Evolutionary conservation across 371 early-diverging fungal species (phyloP).

Genomic region (Gilbertella persicaria): DNA sequence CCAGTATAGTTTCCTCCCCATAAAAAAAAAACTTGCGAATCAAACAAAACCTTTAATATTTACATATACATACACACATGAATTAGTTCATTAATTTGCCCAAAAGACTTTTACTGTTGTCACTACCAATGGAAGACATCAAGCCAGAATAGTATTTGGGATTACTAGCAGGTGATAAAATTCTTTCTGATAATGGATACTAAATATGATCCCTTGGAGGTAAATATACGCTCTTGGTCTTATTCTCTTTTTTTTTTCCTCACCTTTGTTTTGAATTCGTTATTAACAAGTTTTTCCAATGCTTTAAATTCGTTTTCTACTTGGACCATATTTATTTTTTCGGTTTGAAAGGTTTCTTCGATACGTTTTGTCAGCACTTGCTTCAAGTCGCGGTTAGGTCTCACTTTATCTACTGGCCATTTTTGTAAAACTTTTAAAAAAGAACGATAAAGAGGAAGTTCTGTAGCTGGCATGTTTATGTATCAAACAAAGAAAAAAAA

Average conservation of each 20-base stretch:
- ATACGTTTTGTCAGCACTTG: slow-evolving; percentile 54
- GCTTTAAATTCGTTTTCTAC: slow-evolving; percentile 52
- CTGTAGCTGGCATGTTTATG: slow-evolving; percentile 14
- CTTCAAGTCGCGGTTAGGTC: slow-evolving; percentile 63
- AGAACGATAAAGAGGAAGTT: slow-evolving; percentile 51
- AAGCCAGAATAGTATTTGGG: slow-evolving; percentile 62
- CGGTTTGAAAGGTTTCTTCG: slow-evolving; percentile 50
- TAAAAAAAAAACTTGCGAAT: no score
- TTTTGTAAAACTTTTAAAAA: slow-evolving; percentile 54
- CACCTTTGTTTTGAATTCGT: slow-evolving; percentile 62
- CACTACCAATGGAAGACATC: slow-evolving; percentile 47
- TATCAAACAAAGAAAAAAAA: neutral
- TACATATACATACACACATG: neutral
- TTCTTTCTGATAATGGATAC: slow-evolving; percentile 59
- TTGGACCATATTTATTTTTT: slow-evolving; percentile 37
- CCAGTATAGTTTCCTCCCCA: no score
- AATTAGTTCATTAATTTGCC: slow-evolving; percentile 18
- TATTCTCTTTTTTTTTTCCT: no score
- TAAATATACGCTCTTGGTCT: neutral
- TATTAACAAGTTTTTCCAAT: slow-evolving; percentile 49
- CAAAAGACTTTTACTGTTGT: slow-evolving; percentile 48
- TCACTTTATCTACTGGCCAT: slow-evolving; percentile 63
- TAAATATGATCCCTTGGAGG: slow-evolving; percentile 10
- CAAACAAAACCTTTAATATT: neutral
- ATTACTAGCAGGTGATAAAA: slow-evolving; percentile 61